These are phyloP conservation scores for Crithidia brevicula DNA, from an alignment of 208 protist genomes.

Conservation along the genomic window DNA sequence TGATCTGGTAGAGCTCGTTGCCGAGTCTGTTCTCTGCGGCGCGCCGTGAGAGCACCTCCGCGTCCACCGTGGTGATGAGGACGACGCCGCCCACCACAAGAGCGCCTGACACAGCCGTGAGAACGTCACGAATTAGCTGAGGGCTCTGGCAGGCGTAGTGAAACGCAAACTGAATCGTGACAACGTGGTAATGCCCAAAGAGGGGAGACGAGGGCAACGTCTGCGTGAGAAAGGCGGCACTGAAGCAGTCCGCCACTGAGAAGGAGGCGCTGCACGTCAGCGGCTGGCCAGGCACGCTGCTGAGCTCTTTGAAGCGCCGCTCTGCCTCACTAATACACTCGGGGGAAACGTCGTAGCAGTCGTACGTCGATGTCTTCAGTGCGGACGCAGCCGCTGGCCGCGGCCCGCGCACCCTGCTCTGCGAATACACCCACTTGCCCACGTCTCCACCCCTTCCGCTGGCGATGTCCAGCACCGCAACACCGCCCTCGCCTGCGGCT, in stretches of 20 bases:
- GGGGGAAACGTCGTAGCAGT: conserved; percentile 80
- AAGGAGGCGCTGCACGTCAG: conserved; percentile 49
- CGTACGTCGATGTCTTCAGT: conserved; percentile 37
- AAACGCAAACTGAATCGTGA: conserved; percentile 88
- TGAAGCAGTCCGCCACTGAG: conserved; percentile 82
- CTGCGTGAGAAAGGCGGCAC: conserved; percentile 48
- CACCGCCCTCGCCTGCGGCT: conserved; percentile 14
- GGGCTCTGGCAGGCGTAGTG: conserved; percentile 83
- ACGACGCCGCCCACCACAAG: conserved; percentile 65
- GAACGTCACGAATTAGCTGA: conserved; percentile 49
- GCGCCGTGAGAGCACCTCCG: conserved; percentile 44
- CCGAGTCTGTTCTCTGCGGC: conserved; percentile 28
- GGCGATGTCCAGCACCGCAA: conserved; percentile 71
- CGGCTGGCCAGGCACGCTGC: neutral
- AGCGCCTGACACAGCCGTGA: conserved; percentile 45
- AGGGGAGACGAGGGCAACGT: conserved; percentile 37
- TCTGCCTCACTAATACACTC: conserved; percentile 78
- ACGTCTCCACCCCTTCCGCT: conserved; percentile 87
- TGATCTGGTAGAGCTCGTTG: conserved; percentile 47
- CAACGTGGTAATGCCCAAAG: conserved; percentile 64
- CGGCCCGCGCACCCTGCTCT: conserved; percentile 45
- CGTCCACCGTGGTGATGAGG: conserved; percentile 81
- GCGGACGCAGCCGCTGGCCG: neutral
- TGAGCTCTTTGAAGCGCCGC: conserved; percentile 46
- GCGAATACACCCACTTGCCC: conserved; percentile 87